Evolutionary conservation across 768 basidiomycete genomes (phyloP).

Genomic region (Neoboletus magnificus): DNA sequence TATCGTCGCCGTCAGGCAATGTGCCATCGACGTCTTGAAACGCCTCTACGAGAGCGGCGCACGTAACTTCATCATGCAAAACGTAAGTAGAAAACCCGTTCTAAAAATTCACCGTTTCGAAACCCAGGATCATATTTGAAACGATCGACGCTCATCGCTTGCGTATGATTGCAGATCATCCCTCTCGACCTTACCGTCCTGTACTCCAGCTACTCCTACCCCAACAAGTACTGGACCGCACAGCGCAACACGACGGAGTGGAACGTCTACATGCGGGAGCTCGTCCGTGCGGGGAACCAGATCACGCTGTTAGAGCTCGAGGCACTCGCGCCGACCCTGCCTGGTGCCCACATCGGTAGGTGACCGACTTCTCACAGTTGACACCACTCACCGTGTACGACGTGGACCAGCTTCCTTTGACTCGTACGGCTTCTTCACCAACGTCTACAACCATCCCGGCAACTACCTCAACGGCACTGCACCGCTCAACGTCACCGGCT

Average conservation of each 20-base stretch:
- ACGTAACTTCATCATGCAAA: slow-evolving; percentile 67
- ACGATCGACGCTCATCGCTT: neutral
- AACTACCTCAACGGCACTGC: slow-evolving; percentile 62
- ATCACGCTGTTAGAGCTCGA: slow-evolving; percentile 51
- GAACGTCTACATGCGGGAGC: slow-evolving; percentile 53
- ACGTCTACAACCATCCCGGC: slow-evolving; percentile 51
- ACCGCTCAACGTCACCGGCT: slow-evolving; percentile 56
- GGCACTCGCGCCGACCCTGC: slow-evolving; percentile 45
- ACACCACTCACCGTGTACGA: neutral
- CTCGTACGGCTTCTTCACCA: slow-evolving; percentile 56
- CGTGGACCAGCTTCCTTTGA: slow-evolving; percentile 50
- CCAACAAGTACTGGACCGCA: slow-evolving; percentile 48
- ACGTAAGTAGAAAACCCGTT: slow-evolving; percentile 38
- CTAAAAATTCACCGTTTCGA: neutral
- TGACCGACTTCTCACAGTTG: neutral
- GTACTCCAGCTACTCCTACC: slow-evolving; percentile 47
- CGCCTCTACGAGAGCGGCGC: slow-evolving; percentile 55
- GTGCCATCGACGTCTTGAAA: slow-evolving; percentile 60
- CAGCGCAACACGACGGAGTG: slow-evolving; percentile 55
- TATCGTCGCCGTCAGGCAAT: slow-evolving; percentile 53
- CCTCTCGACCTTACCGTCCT: slow-evolving; percentile 49
- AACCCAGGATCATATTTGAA: neutral
- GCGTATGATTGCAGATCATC: slow-evolving; percentile 43
- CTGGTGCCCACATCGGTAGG: slow-evolving; percentile 55
- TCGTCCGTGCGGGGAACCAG: slow-evolving; percentile 49